phyloP scores from a whole-genome alignment of 306 rosid species.

The Geum urbanum region DNA sequence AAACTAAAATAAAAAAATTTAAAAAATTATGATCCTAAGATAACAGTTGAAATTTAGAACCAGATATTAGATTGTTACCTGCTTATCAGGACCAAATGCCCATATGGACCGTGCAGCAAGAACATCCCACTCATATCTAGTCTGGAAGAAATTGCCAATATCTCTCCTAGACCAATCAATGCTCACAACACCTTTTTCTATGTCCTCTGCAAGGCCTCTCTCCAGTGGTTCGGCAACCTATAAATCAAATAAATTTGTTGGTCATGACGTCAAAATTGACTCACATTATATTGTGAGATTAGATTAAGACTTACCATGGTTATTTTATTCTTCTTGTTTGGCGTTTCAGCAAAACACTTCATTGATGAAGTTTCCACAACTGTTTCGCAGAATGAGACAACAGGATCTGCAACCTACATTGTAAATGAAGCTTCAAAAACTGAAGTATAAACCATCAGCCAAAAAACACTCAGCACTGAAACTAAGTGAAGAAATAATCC shows the following conservation, averaged over 20 bases:
- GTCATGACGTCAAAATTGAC: background rate
- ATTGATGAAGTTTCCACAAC: conserved; percentile 98
- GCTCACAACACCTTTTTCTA: conserved; percentile 92
- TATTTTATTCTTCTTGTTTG: conserved; percentile 96
- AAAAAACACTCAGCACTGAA: conserved; percentile 11
- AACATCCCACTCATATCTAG: conserved; percentile 92
- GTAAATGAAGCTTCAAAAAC: conserved; percentile 19
- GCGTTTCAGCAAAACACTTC: conserved; percentile 99
- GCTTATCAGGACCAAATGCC: conserved; percentile 99
- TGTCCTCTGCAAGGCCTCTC: conserved; percentile 96
- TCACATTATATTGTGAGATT: background rate
- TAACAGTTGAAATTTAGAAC: background rate
- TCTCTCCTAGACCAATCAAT: conserved; percentile 89
- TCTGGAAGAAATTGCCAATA: conserved; percentile 93
- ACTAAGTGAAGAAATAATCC: background rate
- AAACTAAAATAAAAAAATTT: background rate
- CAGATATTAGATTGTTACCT: conserved; percentile 39
- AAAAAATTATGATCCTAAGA: background rate
- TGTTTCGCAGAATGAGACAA: conserved; percentile 96
- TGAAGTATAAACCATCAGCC: conserved; percentile 20
- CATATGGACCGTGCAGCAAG: conserved; percentile 97
- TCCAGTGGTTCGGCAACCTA: conserved; percentile 96
- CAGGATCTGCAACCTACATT: conserved; percentile 93
- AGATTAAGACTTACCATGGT: conserved; percentile 65
- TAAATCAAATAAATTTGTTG: conserved; percentile 17